Evolutionary conservation across 2,329 filamentous ascomycete genomes (phyloP).

Genomic region (Colletotrichum siamense): DNA sequence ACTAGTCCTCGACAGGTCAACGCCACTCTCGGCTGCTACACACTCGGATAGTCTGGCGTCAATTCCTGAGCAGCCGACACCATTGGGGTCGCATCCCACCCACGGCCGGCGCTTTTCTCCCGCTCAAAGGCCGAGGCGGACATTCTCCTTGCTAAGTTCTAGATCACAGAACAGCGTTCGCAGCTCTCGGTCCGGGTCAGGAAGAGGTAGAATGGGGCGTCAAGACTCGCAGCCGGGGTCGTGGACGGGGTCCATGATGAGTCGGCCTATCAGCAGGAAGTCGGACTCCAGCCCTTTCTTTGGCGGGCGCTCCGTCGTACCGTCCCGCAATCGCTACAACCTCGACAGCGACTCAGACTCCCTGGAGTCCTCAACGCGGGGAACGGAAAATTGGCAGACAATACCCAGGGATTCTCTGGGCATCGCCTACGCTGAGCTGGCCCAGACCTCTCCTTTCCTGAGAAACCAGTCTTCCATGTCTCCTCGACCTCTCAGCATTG

Average conservation of each 20-base stretch:
- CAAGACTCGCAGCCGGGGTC: conserved; percentile 11
- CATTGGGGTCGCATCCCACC: conserved; percentile 11
- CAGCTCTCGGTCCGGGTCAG: conserved; percentile 4
- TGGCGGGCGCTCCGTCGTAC: conserved; percentile 18
- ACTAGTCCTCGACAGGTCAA: not conserved
- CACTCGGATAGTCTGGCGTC: conserved; percentile 18
- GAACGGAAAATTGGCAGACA: conserved; percentile 20
- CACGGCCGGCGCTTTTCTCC: conserved; percentile 16
- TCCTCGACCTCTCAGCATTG: conserved; percentile 19
- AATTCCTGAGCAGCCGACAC: conserved; percentile 17
- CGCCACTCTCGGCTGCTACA: not conserved
- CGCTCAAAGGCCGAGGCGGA: not conserved
- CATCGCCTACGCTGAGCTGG: conserved; percentile 19
- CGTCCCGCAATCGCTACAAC: conserved; percentile 14
- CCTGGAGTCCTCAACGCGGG: not conserved
- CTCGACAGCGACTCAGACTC: conserved; percentile 18
- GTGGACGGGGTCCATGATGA: conserved; percentile 4
- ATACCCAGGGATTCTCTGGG: conserved; percentile 17
- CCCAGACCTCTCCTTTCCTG: conserved; percentile 13
- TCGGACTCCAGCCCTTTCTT: conserved; percentile 23
- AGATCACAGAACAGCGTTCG: conserved; percentile 1
- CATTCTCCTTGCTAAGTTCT: not conserved
- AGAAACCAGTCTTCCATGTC: conserved; percentile 4
- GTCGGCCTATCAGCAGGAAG: conserved; percentile 21
- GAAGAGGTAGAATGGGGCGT: conserved; percentile 7